phyloP scores from a whole-genome alignment of 1,284 basidiomycete species.

The Ceraceosorus guamensis region DNA sequence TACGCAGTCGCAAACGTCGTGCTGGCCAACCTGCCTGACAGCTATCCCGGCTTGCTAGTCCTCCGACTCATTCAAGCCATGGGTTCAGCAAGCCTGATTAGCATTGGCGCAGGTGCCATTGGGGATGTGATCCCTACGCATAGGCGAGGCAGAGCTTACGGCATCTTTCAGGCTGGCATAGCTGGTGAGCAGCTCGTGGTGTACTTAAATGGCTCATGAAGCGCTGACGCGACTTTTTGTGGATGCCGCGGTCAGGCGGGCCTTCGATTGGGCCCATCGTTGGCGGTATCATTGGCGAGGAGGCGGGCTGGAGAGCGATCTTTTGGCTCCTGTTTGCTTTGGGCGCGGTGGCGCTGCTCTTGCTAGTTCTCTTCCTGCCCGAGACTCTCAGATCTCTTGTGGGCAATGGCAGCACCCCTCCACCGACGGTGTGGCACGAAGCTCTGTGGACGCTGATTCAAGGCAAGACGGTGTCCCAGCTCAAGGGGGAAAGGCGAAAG shows the following conservation, averaged over 20 bases:
- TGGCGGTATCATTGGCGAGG: slow-evolving; percentile 1
- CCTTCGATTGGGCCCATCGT: slow-evolving; percentile 3
- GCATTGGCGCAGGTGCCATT: slow-evolving; percentile 1
- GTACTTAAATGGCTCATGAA: background rate
- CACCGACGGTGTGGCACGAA: background rate
- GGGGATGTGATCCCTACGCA: slow-evolving; percentile 1
- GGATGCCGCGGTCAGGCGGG: background rate
- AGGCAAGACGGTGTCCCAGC: background rate
- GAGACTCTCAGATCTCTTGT: background rate
- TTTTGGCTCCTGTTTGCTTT: background rate
- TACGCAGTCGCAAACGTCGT: slow-evolving; percentile 7
- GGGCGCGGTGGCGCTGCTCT: slow-evolving; percentile 1
- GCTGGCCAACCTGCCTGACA: slow-evolving; percentile 4
- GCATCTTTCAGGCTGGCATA: slow-evolving; percentile 5
- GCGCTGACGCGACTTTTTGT: background rate
- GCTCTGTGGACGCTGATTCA: background rate
- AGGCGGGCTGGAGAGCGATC: background rate
- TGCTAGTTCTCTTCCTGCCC: slow-evolving; percentile 4
- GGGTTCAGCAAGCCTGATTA: background rate
- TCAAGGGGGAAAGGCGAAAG: background rate
- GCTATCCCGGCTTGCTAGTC: slow-evolving; percentile 3
- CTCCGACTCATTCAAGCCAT: slow-evolving; percentile 4
- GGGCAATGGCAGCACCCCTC: background rate
- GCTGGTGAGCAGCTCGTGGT: background rate
- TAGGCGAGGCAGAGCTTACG: background rate